phyloP scores from a whole-genome alignment of 1,139 yeast genomes.

The Diutina siamensis region DNA sequence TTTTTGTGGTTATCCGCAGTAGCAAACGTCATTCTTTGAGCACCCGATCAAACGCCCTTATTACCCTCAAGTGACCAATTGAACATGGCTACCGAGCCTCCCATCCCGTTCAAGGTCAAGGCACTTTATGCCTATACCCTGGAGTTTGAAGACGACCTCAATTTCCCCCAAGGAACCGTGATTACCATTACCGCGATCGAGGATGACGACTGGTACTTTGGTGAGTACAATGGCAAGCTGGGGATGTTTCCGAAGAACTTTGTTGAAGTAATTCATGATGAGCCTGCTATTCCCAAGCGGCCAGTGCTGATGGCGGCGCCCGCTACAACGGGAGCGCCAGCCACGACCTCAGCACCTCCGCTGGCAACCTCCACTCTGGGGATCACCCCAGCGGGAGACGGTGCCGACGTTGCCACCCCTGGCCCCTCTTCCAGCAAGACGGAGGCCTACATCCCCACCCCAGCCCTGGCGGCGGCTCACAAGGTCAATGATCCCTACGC shows the following conservation, averaged over 20 bases:
- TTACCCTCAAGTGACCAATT: not conserved
- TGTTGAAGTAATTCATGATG: constrained; percentile 33
- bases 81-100: constrained; percentile 1
- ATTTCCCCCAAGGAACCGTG: constrained; percentile 53
- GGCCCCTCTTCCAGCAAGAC: not conserved
- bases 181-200: constrained; percentile 69
- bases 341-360: too few species aligned
- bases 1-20: not conserved
- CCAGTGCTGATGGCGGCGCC: constrained; percentile 6
- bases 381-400: not conserved
- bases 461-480: constrained; percentile 9
- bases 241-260: constrained; percentile 90
- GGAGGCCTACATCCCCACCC: not conserved
- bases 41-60: not conserved
- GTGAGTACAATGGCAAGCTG: constrained; percentile 41
- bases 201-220: constrained; percentile 87
- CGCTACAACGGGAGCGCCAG: too few species aligned
- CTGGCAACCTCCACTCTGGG: too few species aligned
- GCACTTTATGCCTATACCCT: constrained; percentile 67
- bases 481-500: constrained; percentile 27
- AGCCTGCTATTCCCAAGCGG: constrained; percentile 9
- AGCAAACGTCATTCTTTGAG: not conserved
- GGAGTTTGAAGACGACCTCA: constrained; percentile 76
- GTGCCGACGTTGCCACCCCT: not conserved
- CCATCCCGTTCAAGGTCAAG: constrained; percentile 54